phyloP scores from a whole-genome alignment of 345 rosid genomes.

The Jatropha curcas region DNA sequence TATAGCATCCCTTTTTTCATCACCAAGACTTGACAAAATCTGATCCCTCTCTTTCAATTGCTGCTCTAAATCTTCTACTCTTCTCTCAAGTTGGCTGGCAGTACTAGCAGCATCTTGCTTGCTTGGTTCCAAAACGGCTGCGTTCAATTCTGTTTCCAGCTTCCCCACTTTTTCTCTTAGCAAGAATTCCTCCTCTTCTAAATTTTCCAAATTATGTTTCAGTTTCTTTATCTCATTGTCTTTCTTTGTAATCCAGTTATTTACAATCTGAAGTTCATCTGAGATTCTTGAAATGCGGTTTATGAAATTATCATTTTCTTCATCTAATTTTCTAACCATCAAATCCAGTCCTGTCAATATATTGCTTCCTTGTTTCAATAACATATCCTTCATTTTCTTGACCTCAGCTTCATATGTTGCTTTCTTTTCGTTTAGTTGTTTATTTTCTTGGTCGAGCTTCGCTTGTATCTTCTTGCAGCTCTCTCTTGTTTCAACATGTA shows the following conservation, averaged over 20 bases:
- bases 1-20: conserved; percentile 32
- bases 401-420: conserved; percentile 32
- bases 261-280: conserved; percentile 46
- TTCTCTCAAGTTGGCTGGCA: conserved; percentile 13
- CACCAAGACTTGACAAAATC: not conserved
- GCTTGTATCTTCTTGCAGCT: conserved; percentile 37
- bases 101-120: not conserved
- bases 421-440: conserved; percentile 25
- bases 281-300: conserved; percentile 38
- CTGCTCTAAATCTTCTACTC: conserved; percentile 15
- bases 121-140: not conserved
- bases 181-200: conserved; percentile 11
- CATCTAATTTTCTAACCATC: conserved; percentile 36
- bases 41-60: conserved; percentile 18
- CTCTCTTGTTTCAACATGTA: conserved; percentile 61
- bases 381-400: conserved; percentile 34
- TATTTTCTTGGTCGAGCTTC: conserved; percentile 37
- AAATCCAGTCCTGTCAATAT: conserved; percentile 35
- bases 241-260: conserved; percentile 20
- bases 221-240: conserved; percentile 12
- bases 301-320: conserved; percentile 31
- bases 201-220: conserved; percentile 11
- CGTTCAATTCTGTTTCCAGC: conserved; percentile 9
- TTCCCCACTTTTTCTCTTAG: conserved; percentile 3
- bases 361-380: conserved; percentile 26